A percentile compares a stretch with the other conserved stretches of the same genome.
These are phyloP conservation scores for Candida odintsovae DNA, from an alignment of 805 yeast genomes.

Conservation along the genomic window DNA sequence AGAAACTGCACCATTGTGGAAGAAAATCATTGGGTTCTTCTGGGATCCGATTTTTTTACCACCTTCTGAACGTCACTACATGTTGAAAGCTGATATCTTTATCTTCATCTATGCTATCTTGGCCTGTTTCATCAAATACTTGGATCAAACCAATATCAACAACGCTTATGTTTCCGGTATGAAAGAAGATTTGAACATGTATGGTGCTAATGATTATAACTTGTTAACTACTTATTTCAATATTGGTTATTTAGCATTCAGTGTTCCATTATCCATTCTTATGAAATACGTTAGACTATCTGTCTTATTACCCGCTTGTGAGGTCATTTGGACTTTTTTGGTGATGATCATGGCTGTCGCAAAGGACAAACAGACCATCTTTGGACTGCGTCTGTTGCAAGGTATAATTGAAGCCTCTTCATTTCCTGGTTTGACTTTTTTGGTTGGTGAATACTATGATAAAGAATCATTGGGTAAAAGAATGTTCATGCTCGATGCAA, in stretches of 20 bases:
- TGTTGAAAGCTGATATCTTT: slow-evolving; percentile 11
- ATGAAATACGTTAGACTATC: slow-evolving; percentile 6
- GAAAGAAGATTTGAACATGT: slow-evolving; percentile 47
- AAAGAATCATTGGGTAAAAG: slow-evolving; percentile 5
- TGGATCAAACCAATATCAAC: slow-evolving; percentile 51
- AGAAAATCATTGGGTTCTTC: slow-evolving; percentile 4
- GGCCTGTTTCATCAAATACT: slow-evolving; percentile 35
- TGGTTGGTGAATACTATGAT: slow-evolving; percentile 10
- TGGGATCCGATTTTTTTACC: slow-evolving; percentile 9
- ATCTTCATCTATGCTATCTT: slow-evolving; percentile 7
- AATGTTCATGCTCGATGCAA: slow-evolving; percentile 10
- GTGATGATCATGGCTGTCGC: slow-evolving; percentile 8
- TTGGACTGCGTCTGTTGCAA: slow-evolving; percentile 8
- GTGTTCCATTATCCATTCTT: slow-evolving; percentile 1
- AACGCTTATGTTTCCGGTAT: slow-evolving; percentile 63
- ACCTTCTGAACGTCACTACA: slow-evolving; percentile 6
- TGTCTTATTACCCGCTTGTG: slow-evolving; percentile 7
- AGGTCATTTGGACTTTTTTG: slow-evolving; percentile 8
- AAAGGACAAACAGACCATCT: slow-evolving; percentile 1
- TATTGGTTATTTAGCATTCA: slow-evolving; percentile 8
- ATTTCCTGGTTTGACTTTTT: slow-evolving; percentile 7
- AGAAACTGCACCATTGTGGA: slow-evolving; percentile 5
- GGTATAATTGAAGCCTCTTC: slow-evolving; percentile 10
- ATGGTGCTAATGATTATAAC: slow-evolving; percentile 49
- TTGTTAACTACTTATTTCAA: slow-evolving; percentile 7